phyloP scores from a whole-genome alignment of 148 eudicot genomes.

The Chenopodium quinoa region DNA sequence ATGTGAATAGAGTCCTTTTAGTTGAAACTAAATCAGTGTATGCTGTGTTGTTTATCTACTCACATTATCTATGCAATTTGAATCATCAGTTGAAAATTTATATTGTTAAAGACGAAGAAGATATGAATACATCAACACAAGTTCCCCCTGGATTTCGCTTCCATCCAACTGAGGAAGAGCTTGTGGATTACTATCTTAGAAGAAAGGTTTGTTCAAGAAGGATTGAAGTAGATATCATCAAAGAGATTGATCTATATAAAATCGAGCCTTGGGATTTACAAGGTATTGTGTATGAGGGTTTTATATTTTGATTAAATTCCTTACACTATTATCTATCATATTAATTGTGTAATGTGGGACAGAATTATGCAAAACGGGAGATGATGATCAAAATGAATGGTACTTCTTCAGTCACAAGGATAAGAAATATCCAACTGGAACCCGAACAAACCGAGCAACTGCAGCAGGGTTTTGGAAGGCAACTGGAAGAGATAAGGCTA shows the following conservation, averaged over 20 bases:
- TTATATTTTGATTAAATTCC: not conserved
- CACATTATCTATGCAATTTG: not conserved
- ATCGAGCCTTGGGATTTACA: conserved; percentile 91
- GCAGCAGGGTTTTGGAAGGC: conserved; percentile 92
- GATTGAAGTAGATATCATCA: conserved; percentile 68
- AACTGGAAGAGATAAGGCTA: conserved; percentile 84
- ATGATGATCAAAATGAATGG: conserved; percentile 80
- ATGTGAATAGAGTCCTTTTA: not conserved
- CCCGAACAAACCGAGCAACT: conserved; percentile 85
- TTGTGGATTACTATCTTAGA: conserved; percentile 81
- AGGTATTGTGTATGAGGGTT: conserved; percentile 34
- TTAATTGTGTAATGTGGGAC: not conserved
- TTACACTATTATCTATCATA: not conserved
- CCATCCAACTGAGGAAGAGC: conserved; percentile 86
- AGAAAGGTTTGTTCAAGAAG: conserved; percentile 50
- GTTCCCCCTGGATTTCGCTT: conserved; percentile 90
- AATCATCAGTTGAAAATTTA: not conserved
- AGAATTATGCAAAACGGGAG: conserved; percentile 73
- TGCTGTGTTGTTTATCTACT: not conserved
- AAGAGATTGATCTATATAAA: conserved; percentile 80
- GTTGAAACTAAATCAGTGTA: not conserved
- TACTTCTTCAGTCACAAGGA: conserved; percentile 93
- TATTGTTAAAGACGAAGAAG: conserved; percentile 7
- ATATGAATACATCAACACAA: conserved; percentile 49
- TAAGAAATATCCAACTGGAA: conserved; percentile 87